phyloP scores from a whole-genome alignment of 306 rosid genomes.

The Malus sieversii region DNA sequence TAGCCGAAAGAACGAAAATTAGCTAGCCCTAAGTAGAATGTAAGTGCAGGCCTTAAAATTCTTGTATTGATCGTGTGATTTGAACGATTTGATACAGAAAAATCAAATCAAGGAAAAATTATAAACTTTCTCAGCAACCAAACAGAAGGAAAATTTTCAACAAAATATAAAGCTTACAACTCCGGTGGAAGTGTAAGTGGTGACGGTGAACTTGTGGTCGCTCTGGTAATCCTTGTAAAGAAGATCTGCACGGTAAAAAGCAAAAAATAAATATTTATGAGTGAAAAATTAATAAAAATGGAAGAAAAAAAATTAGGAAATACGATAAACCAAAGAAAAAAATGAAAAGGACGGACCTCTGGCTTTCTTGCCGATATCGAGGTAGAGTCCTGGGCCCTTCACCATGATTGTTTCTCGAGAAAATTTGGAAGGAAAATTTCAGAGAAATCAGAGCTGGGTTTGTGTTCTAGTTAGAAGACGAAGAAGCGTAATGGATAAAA shows the following conservation, averaged over 20 bases:
- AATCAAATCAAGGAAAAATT: neutral
- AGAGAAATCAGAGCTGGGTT: slow-evolving; percentile 2
- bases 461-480: neutral
- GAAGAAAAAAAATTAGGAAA: neutral
- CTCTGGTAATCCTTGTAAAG: slow-evolving; percentile 83
- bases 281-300: neutral
- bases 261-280: neutral
- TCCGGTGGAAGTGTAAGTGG: slow-evolving; percentile 64
- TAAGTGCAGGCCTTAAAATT: neutral
- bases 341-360: slow-evolving; percentile 39
- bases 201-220: slow-evolving; percentile 88
- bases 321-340: neutral
- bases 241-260: slow-evolving; percentile 44
- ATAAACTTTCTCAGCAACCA: slow-evolving; percentile 7
- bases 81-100: neutral
- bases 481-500: neutral
- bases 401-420: slow-evolving; percentile 52
- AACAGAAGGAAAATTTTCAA: neutral
- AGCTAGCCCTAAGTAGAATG: neutral
- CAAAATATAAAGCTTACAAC: slow-evolving; percentile 37
- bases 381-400: slow-evolving; percentile 93
- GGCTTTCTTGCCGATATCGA: slow-evolving; percentile 86
- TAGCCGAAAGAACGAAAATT: neutral
- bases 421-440: slow-evolving; percentile 11
- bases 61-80: neutral